Conservation (phyloP, 129 eudicot species). For the Logfia minima region DNA sequence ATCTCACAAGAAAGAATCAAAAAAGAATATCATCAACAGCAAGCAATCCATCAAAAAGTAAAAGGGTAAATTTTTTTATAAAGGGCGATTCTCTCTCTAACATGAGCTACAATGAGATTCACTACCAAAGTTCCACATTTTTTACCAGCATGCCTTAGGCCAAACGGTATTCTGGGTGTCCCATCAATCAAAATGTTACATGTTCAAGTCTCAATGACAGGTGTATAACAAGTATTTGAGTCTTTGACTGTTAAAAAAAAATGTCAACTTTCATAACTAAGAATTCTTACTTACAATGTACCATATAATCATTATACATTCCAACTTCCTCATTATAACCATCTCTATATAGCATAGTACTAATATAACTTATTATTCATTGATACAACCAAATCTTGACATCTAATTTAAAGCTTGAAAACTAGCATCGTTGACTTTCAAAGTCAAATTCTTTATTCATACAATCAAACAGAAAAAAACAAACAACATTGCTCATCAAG, state of each 20-base stretch:
- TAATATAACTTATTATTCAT: background rate
- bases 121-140: conserved; percentile 7
- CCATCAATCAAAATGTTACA: too few relatives aligned
- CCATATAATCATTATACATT: background rate
- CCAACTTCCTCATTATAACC: background rate
- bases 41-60: conserved; percentile 40
- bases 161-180: too few relatives aligned
- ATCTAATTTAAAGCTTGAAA: conserved; percentile 16
- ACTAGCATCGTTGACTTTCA: conserved; percentile 18
- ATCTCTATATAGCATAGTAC: background rate
- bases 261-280: background rate
- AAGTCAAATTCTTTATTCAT: background rate
- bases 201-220: too few relatives aligned
- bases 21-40: conserved; percentile 42
- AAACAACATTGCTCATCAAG: conserved; percentile 10
- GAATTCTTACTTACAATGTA: background rate
- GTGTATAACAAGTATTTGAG: background rate
- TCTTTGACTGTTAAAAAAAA: background rate
- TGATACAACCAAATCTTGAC: background rate
- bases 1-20: conserved; percentile 25
- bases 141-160: background rate
- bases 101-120: background rate
- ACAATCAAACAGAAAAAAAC: conserved; percentile 6
- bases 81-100: background rate
- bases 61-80: background rate